Evolutionary conservation across 768 basidiomycete species (phyloP).

Genomic region (Boletus huronensis): DNA sequence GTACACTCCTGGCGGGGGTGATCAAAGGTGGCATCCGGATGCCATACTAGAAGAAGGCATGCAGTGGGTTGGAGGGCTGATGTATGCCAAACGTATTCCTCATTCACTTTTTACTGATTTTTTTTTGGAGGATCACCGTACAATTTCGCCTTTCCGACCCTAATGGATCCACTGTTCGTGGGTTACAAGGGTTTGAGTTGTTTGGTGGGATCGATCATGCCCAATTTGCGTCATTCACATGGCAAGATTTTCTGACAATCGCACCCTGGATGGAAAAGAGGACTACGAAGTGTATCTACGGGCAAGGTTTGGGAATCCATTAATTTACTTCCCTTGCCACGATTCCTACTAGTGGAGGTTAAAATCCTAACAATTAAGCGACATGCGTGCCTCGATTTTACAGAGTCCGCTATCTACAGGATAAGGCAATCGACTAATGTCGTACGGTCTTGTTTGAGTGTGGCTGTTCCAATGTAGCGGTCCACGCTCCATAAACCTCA

Average conservation of each 20-base stretch:
- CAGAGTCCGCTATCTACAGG: background rate
- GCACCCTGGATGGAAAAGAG: conserved; percentile 77
- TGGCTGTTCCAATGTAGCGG: conserved; percentile 13
- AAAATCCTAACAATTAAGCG: background rate
- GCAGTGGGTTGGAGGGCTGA: conserved; percentile 70
- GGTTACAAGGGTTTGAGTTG: conserved; percentile 48
- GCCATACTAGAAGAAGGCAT: conserved; percentile 55
- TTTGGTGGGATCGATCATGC: conserved; percentile 45
- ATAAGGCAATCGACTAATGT: background rate
- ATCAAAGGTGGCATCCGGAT: conserved; percentile 58
- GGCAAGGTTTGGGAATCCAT: conserved; percentile 64
- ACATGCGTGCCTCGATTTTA: conserved; percentile 3
- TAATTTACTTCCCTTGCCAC: conserved; percentile 1
- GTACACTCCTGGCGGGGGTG: conserved; percentile 65
- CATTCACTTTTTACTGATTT: conserved; percentile 5
- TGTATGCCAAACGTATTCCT: conserved; percentile 42
- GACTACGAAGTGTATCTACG: conserved; percentile 62
- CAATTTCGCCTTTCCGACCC: conserved; percentile 51
- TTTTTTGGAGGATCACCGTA: conserved; percentile 50
- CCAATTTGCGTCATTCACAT: conserved; percentile 69
- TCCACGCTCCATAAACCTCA: background rate
- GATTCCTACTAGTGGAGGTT: background rate
- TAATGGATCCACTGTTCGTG: conserved; percentile 34
- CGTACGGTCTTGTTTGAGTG: conserved; percentile 9
- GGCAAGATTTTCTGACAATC: conserved; percentile 64